A percentile compares a stretch with the other conserved stretches of the same genome.
phyloP scores from a whole-genome alignment of 2,329 filamentous ascomycete species.

The Alternaria triticina region DNA sequence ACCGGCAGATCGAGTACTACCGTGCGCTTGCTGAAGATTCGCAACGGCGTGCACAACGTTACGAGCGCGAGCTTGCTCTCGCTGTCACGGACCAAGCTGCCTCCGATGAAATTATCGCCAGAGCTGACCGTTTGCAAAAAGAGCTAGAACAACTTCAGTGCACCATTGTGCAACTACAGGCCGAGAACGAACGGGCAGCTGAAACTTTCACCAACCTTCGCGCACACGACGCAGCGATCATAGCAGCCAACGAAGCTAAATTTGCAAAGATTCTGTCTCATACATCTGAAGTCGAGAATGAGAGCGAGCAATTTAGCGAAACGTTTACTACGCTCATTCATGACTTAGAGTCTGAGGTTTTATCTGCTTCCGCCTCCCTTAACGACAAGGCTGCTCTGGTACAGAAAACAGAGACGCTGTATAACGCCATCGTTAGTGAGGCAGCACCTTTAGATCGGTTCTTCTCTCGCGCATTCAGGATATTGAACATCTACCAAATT shows the following conservation, averaged over 20 bases:
- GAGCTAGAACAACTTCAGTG: slow-evolving; percentile 11
- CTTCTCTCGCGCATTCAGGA: slow-evolving; percentile 2
- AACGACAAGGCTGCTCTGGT: slow-evolving; percentile 5
- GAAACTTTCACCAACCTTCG: slow-evolving; percentile 9
- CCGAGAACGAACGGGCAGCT: slow-evolving; percentile 14
- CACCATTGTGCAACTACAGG: slow-evolving; percentile 12
- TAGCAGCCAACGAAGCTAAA: slow-evolving; percentile 1
- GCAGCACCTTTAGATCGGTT: slow-evolving; percentile 17
- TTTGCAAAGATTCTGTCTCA: background rate
- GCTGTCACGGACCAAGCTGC: slow-evolving; percentile 4
- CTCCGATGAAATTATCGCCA: slow-evolving; percentile 1
- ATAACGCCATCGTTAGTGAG: slow-evolving; percentile 15
- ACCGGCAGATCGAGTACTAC: slow-evolving; percentile 15
- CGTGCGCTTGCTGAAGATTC: slow-evolving; percentile 14
- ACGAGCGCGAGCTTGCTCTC: slow-evolving; percentile 13
- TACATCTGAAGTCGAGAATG: slow-evolving; percentile 7
- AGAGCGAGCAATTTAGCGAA: slow-evolving; percentile 14
- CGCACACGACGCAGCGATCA: slow-evolving; percentile 1
- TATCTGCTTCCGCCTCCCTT: background rate
- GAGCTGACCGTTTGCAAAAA: slow-evolving; percentile 15
- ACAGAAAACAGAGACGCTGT: slow-evolving; percentile 9
- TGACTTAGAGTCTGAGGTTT: slow-evolving; percentile 10
- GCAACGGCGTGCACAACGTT: slow-evolving; percentile 15
- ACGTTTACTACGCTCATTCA: slow-evolving; percentile 14
- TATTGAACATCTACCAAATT: slow-evolving; percentile 14